Evolutionary conservation across 2,329 filamentous ascomycete species (phyloP).

Genomic region (Raffaelea albimanens): DNA sequence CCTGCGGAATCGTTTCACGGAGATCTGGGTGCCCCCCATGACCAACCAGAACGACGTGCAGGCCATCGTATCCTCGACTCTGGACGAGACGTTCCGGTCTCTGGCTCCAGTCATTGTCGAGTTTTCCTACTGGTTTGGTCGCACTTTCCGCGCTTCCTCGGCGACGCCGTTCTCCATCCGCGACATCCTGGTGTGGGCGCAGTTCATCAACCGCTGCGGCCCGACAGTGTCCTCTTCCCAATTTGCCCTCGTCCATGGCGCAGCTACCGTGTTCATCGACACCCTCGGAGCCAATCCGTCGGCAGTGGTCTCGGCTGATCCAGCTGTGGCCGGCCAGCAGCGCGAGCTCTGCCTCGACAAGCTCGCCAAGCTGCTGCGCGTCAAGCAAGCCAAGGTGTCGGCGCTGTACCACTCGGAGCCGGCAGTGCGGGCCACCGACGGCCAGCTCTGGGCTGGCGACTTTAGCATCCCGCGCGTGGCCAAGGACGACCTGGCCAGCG

Average conservation of each 20-base stretch:
- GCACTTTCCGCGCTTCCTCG: slow-evolving; percentile 65
- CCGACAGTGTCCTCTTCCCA: slow-evolving; percentile 22
- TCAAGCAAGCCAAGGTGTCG: slow-evolving; percentile 42
- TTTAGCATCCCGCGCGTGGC: slow-evolving; percentile 56
- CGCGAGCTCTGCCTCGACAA: slow-evolving; percentile 63
- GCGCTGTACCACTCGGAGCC: slow-evolving; percentile 56
- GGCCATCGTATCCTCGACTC: slow-evolving; percentile 74
- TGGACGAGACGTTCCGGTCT: slow-evolving; percentile 37
- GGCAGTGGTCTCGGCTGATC: slow-evolving; percentile 66
- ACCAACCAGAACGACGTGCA: slow-evolving; percentile 78
- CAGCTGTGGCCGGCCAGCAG: slow-evolving; percentile 57
- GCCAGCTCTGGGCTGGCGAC: slow-evolving; percentile 57
- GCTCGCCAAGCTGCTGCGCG: slow-evolving; percentile 55
- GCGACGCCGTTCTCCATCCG: slow-evolving; percentile 78
- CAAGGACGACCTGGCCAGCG: slow-evolving; percentile 35
- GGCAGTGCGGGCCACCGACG: slow-evolving; percentile 43
- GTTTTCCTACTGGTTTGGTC: slow-evolving; percentile 90
- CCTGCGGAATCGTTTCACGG: slow-evolving; percentile 90
- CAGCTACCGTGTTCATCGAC: slow-evolving; percentile 91
- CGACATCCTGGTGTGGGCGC: slow-evolving; percentile 86
- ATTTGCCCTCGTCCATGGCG: slow-evolving; percentile 63
- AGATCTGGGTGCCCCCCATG: slow-evolving; percentile 93
- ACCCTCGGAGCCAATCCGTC: slow-evolving; percentile 92
- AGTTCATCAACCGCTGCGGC: slow-evolving; percentile 70
- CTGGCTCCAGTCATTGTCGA: slow-evolving; percentile 64